Conservation (phyloP, 371 early-diverging fungal genomes). For the Lichtheimia corymbifera region DNA sequence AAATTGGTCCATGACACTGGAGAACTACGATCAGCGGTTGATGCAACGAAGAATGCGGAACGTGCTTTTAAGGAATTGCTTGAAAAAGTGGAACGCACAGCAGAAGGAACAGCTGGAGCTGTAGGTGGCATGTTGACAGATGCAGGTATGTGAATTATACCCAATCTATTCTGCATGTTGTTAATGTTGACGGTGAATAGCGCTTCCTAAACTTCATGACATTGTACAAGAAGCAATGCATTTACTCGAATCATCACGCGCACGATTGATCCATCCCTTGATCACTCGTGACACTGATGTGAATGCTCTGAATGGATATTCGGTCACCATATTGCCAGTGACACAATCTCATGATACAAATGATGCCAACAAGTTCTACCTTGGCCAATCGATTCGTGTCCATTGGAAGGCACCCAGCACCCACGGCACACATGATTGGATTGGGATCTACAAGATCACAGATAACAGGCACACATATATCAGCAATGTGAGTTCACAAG, state of each 20-base stretch:
- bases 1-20: constrained; percentile 43
- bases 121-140: constrained; percentile 47
- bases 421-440: constrained; percentile 83
- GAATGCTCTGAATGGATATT: constrained; percentile 53
- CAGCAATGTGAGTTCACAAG: constrained; percentile 74
- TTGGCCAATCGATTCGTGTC: constrained; percentile 75
- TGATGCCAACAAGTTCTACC: constrained; percentile 28
- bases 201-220: constrained; percentile 58
- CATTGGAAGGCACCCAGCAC: constrained; percentile 76
- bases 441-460: constrained; percentile 84
- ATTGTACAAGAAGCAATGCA: constrained; percentile 58
- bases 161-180: too few species aligned
- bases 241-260: constrained; percentile 50
- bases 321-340: constrained; percentile 26
- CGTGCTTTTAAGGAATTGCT: constrained; percentile 61
- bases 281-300: constrained; percentile 50
- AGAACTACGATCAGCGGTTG: constrained; percentile 33
- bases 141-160: neutral
- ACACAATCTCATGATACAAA: constrained; percentile 12
- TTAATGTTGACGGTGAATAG: constrained; percentile 2
- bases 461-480: constrained; percentile 71
- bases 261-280: constrained; percentile 37
- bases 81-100: constrained; percentile 58
- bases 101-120: constrained; percentile 59
- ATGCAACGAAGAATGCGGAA: constrained; percentile 52